These are phyloP conservation scores for Potentilla sterilis DNA, from an alignment of 306 rosid genomes.

Conservation along the genomic window DNA sequence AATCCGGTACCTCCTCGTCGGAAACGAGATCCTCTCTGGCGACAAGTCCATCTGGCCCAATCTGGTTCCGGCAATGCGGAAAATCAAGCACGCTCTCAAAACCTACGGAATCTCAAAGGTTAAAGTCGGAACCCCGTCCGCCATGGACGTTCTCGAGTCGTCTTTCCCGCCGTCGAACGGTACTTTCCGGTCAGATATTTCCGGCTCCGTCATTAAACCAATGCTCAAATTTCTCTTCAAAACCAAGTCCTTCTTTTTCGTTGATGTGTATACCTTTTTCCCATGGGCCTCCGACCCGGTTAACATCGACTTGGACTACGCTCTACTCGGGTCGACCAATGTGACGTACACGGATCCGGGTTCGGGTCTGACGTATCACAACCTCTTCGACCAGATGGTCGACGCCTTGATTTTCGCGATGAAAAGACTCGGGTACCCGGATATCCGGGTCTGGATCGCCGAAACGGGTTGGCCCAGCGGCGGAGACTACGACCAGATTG, in stretches of 20 bases:
- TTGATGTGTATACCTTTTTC: slow-evolving; percentile 74
- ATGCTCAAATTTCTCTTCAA: slow-evolving; percentile 56
- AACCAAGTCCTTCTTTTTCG: slow-evolving; percentile 75
- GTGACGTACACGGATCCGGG: slow-evolving; percentile 50
- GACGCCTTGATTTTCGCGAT: slow-evolving; percentile 77
- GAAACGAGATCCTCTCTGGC: slow-evolving; percentile 61
- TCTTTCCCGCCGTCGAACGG: slow-evolving; percentile 85
- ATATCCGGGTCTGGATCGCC: slow-evolving; percentile 57
- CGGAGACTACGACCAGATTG: slow-evolving; percentile 70
- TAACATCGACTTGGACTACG: slow-evolving; percentile 49
- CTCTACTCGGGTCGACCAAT: slow-evolving; percentile 48
- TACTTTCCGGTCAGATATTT: slow-evolving; percentile 56
- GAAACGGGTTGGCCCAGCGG: slow-evolving; percentile 97
- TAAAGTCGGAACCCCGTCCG: slow-evolving; percentile 70
- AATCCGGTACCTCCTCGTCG: slow-evolving; percentile 77
- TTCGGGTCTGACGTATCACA: slow-evolving; percentile 59
- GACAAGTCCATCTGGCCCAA: slow-evolving; percentile 39
- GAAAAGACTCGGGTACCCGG: slow-evolving; percentile 65
- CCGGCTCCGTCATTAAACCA: slow-evolving; percentile 49
- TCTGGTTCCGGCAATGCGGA: slow-evolving; percentile 66
- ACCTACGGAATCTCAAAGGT: slow-evolving; percentile 39
- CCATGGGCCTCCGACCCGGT: slow-evolving; percentile 55
- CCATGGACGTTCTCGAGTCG: slow-evolving; percentile 61
- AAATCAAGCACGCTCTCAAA: slow-evolving; percentile 42
- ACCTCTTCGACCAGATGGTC: slow-evolving; percentile 84